Evolutionary conservation across 2,329 filamentous ascomycete species (phyloP).

Genomic region (Diaporthe eres): DNA sequence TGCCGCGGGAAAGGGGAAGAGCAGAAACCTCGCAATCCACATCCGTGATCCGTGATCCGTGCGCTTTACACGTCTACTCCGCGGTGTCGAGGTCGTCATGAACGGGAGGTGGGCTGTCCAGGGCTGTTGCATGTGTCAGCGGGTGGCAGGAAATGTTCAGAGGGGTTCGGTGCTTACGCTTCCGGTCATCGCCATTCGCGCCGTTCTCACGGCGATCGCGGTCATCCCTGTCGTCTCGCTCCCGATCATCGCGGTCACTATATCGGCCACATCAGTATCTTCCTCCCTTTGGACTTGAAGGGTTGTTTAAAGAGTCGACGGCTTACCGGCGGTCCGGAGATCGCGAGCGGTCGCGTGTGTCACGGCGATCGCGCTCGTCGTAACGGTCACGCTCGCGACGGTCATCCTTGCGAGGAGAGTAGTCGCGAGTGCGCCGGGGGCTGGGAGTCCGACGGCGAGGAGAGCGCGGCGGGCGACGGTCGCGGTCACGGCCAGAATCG

Average conservation of each 20-base stretch:
- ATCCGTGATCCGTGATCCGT: conserved; percentile 15
- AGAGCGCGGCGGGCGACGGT: conserved; percentile 72
- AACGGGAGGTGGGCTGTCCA: conserved; percentile 84
- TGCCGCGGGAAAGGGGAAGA: conserved; percentile 40
- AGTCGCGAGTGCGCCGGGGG: conserved; percentile 81
- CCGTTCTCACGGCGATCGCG: conserved; percentile 82
- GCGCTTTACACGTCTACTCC: conserved; percentile 66
- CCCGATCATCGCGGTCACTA: conserved; percentile 68
- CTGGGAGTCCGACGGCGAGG: conserved; percentile 80
- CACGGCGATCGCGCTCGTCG: conserved; percentile 81
- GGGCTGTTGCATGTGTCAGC: conserved; percentile 55
- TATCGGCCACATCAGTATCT: conserved; percentile 51
- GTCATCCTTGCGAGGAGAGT: conserved; percentile 91
- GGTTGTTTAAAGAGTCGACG: not conserved
- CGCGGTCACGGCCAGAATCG: conserved; percentile 87
- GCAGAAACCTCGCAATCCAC: conserved; percentile 41
- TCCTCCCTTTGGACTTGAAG: conserved; percentile 47
- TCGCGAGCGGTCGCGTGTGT: conserved; percentile 79
- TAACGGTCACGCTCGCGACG: conserved; percentile 85
- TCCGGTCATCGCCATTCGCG: conserved; percentile 89
- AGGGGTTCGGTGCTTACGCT: conserved; percentile 71
- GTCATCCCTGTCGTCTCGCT: conserved; percentile 77
- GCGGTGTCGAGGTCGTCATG: conserved; percentile 98
- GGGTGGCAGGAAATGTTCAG: conserved; percentile 52
- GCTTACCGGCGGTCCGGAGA: conserved; percentile 75